Evolutionary conservation across 2,329 filamentous ascomycete species (phyloP).

Genomic region (Taxawa tesnikishii): DNA sequence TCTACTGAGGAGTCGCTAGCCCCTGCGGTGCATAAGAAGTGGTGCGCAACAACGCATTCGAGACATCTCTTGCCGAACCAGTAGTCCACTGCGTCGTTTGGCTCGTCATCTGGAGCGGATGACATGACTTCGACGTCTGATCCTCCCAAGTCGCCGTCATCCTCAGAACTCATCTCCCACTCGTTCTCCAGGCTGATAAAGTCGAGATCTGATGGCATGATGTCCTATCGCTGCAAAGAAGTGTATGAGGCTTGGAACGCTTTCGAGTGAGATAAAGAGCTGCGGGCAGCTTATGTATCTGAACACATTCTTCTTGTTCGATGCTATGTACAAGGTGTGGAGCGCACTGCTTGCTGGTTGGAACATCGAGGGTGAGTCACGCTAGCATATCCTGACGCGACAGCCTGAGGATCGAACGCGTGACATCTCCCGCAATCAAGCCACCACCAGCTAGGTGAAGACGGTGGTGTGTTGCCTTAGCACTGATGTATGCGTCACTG

Average conservation of each 20-base stretch:
- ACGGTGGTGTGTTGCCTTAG: background rate
- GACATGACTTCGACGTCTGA: background rate
- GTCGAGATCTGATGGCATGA: background rate
- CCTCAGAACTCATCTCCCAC: background rate
- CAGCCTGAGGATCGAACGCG: background rate
- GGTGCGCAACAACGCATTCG: background rate
- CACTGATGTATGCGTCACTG: background rate
- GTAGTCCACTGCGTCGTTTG: background rate
- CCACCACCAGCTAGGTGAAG: background rate
- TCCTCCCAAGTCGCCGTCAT: background rate
- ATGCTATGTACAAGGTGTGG: background rate
- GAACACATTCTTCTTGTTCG: background rate
- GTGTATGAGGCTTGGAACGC: background rate
- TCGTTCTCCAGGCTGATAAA: background rate
- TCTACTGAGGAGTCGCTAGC: background rate
- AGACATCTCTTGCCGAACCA: background rate
- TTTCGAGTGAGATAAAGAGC: background rate
- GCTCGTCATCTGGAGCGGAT: background rate
- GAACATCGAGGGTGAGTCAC: background rate
- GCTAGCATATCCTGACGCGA: background rate
- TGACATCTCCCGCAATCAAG: background rate
- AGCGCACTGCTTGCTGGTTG: background rate
- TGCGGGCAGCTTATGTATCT: background rate
- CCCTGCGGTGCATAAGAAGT: background rate
- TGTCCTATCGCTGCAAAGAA: background rate